Conservation (phyloP, 2,329 filamentous ascomycete species). For the Curvularia sp. region DNA sequence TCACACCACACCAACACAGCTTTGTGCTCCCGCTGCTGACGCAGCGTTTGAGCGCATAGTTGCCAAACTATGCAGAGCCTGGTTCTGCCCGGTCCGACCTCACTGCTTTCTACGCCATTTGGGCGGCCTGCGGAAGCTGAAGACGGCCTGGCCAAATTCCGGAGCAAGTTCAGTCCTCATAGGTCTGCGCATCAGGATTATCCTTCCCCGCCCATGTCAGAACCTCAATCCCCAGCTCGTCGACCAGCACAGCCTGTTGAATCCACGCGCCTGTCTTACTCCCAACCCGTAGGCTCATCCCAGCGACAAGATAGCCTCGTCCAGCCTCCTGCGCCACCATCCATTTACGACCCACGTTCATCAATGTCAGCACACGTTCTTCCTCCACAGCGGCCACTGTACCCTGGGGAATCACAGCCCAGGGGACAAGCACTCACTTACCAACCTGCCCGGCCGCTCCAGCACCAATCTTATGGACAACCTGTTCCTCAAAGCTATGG, state of each 20-base stretch:
- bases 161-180: conserved; percentile 45
- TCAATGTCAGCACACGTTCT: conserved; percentile 27
- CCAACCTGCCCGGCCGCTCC: conserved; percentile 34
- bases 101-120: conserved; percentile 46
- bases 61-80: conserved; percentile 53
- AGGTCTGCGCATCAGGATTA: conserved; percentile 50
- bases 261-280: conserved; percentile 40
- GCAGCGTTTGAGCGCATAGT: conserved; percentile 46
- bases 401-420: conserved; percentile 40
- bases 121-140: conserved; percentile 49
- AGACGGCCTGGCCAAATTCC: conserved; percentile 44
- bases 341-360: conserved; percentile 36
- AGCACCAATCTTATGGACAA: conserved; percentile 36
- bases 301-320: conserved; percentile 37
- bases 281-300: conserved; percentile 29
- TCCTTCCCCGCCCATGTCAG: conserved; percentile 61
- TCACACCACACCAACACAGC: conserved; percentile 15
- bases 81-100: conserved; percentile 48
- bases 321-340: conserved; percentile 35
- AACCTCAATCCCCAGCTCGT: conserved; percentile 54
- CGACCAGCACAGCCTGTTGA: conserved; percentile 47
- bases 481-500: conserved; percentile 37
- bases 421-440: conserved; percentile 36
- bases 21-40: conserved; percentile 45
- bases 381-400: conserved; percentile 38